Evolutionary conservation across 176 grass and related monocot genomes (phyloP).

Genomic region (Triticum turgidum): DNA sequence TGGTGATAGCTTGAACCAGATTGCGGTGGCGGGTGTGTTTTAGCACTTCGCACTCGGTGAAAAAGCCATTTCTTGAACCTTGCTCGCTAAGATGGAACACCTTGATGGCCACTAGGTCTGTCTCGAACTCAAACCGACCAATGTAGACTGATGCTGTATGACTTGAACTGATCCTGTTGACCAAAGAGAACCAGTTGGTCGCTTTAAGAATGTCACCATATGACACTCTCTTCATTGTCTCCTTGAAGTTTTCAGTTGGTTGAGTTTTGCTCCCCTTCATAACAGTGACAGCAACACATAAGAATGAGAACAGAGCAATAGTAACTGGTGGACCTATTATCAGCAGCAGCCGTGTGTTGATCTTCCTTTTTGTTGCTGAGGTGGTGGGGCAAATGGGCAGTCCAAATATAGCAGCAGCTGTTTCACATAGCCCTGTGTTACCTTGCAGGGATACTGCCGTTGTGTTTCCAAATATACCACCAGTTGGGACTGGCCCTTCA

Average conservation of each 20-base stretch:
- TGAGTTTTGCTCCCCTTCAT: not conserved
- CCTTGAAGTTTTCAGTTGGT: not conserved
- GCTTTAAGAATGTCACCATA: constrained; percentile 25
- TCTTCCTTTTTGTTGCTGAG: not conserved
- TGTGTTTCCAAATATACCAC: constrained; percentile 1
- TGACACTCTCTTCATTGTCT: constrained; percentile 39
- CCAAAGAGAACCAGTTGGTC: constrained; percentile 32
- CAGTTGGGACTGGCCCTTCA: not conserved
- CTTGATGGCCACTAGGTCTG: constrained; percentile 35
- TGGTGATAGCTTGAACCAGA: constrained; percentile 21
- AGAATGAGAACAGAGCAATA: not conserved
- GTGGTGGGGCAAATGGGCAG: constrained; percentile 9
- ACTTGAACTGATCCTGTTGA: constrained; percentile 7
- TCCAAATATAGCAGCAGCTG: constrained; percentile 3
- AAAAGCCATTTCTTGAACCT: not conserved
- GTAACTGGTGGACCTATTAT: not conserved
- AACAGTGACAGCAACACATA: not conserved
- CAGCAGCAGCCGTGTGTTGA: not conserved
- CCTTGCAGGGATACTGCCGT: constrained; percentile 16
- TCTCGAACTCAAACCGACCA: constrained; percentile 30
- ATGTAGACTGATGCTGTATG: constrained; percentile 27
- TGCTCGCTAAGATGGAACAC: constrained; percentile 10
- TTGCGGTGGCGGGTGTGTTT: constrained; percentile 28
- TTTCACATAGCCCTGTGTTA: constrained; percentile 10
- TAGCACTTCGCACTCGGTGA: not conserved